Evolutionary conservation across 805 yeast genomes (phyloP).

Genomic region (Yarrowia hollandica): DNA sequence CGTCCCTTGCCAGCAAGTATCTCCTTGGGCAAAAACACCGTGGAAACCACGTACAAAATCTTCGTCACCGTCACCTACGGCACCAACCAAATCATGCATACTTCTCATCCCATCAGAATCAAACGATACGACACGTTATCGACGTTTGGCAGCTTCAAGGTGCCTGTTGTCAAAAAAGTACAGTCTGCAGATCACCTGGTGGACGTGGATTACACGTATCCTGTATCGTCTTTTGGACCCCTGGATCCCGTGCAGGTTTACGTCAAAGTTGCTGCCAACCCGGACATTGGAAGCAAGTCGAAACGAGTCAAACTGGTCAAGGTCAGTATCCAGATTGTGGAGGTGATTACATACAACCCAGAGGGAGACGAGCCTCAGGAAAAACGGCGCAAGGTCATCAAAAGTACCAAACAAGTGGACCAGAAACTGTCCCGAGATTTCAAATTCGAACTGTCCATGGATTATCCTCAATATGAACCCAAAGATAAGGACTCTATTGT

Average conservation of each 20-base stretch:
- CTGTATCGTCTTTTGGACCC: slow-evolving; percentile 45
- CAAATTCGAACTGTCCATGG: slow-evolving; percentile 37
- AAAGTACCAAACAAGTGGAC: slow-evolving; percentile 37
- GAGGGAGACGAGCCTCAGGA: slow-evolving; percentile 41
- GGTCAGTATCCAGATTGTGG: slow-evolving; percentile 42
- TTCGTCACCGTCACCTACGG: slow-evolving; percentile 40
- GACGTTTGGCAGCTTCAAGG: slow-evolving; percentile 42
- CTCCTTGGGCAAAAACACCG: slow-evolving; percentile 37
- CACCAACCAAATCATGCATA: slow-evolving; percentile 34
- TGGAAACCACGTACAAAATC: slow-evolving; percentile 42
- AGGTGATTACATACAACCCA: slow-evolving; percentile 40
- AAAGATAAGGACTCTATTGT: slow-evolving; percentile 36
- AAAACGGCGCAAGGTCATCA: slow-evolving; percentile 39
- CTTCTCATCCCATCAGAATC: slow-evolving; percentile 42
- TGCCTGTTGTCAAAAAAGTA: slow-evolving; percentile 37
- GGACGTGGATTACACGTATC: slow-evolving; percentile 40
- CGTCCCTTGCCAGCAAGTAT: slow-evolving; percentile 43
- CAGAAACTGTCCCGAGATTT: slow-evolving; percentile 36
- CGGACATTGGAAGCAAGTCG: slow-evolving; percentile 42
- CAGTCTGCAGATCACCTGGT: slow-evolving; percentile 43
- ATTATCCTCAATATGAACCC: slow-evolving; percentile 37
- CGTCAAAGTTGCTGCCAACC: slow-evolving; percentile 41
- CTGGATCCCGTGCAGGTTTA: slow-evolving; percentile 41
- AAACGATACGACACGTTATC: slow-evolving; percentile 45
- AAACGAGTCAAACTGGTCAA: slow-evolving; percentile 43